Evolutionary conservation across 345 rosid species (phyloP), one percentile per base, ranked within the genome.

Genomic region (Syzygium grande): DNA sequence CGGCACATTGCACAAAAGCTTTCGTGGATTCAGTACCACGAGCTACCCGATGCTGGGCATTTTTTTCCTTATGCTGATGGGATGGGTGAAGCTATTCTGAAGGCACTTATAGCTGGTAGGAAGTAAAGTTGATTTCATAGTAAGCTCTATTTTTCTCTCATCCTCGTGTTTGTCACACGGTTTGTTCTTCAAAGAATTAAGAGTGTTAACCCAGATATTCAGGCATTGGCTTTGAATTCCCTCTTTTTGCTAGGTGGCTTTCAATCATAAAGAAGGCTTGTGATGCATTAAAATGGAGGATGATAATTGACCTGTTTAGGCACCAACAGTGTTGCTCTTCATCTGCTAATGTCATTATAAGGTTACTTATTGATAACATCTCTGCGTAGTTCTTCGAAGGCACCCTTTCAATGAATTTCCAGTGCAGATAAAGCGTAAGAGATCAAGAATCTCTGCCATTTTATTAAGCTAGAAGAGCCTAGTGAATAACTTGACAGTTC

Each of bases 21-120:
- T 58, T 88, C 95, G 83, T 95, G 95, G 97, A 92, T 95, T 86
- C 87, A 80, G 46, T 93, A 93, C 91, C 95, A 92, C 79, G 95
- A 95, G 86, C n/a, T 94, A 17, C 87, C 93, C 16, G 94, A 93
- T 78, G 90, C 92, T 9, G 97, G 97, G 56, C 97, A 94, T 88
- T 43, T 93, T 86, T 83, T 94, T 61, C 85, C 91, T 5, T 84
- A 84, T 61, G 92, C 86, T 13, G 94, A 92, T 86, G 98, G 97
- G 84, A 58, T 92, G 90, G 78, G 87, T 88, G 97, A 95, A 88
- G 89, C 92, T 79, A 89, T 94, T 51, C 15, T 91, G 56, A 92
- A 90, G 89, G 89, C 90, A 38, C 93, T 93, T 63, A 73, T 93
- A 86, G 88, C 84, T 87, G 91, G 92, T 73, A 87, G 80, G 25